Evolutionary conservation across 2,329 filamentous ascomycete genomes (phyloP).

Genomic region (Fusarium sp.): DNA sequence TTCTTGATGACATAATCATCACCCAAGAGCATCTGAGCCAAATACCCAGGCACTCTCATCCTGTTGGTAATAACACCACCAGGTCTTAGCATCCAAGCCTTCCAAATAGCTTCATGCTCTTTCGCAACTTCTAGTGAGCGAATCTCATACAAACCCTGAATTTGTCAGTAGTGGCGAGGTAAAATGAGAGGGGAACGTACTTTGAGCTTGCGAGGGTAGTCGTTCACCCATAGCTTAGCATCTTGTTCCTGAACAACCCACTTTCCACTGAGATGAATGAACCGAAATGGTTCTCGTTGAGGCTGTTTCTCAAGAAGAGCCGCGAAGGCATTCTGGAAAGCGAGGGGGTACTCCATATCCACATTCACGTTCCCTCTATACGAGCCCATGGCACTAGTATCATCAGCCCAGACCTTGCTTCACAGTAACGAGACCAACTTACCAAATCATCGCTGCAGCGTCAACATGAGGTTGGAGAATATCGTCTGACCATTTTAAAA

Average conservation of each 20-base stretch:
- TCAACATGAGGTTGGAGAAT: constrained; percentile 21
- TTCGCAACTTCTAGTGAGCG: constrained; percentile 18
- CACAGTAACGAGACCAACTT: background rate
- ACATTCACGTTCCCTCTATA: constrained; percentile 26
- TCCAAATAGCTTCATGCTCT: constrained; percentile 14
- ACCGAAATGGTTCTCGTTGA: constrained; percentile 35
- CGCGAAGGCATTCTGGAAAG: constrained; percentile 21
- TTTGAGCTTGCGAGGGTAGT: constrained; percentile 34
- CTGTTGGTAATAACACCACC: constrained; percentile 18
- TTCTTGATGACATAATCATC: constrained; percentile 28
- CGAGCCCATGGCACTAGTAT: constrained; percentile 32
- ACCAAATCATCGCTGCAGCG: constrained; percentile 40
- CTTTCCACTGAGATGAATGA: constrained; percentile 47
- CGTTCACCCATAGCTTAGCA: constrained; percentile 39
- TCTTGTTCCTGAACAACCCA: constrained; percentile 48
- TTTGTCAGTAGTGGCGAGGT: background rate
- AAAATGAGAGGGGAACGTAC: background rate
- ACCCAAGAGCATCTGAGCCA: constrained; percentile 3
- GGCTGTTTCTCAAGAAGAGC: constrained; percentile 3
- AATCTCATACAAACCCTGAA: constrained; percentile 26
- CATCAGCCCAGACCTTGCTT: background rate
- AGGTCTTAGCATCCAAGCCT: constrained; percentile 30
- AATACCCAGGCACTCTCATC: background rate
- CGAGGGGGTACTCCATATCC: constrained; percentile 36
- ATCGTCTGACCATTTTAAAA: constrained; percentile 28